Conservation (phyloP, 208 protist genomes). For the Phytomonas francai region DNA sequence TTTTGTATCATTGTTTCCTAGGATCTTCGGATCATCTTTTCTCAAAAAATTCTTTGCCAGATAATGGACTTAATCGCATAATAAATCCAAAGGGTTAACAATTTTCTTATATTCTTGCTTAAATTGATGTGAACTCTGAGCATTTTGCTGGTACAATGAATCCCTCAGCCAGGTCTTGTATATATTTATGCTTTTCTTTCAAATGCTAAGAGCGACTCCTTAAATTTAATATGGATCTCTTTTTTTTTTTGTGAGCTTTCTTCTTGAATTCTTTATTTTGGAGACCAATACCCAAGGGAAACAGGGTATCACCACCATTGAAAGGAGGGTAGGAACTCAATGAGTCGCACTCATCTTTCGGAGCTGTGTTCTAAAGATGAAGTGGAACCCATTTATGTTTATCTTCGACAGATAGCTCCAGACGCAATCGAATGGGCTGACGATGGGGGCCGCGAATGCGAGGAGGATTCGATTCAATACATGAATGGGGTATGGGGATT, state of each 20-base stretch:
- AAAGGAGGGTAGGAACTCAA: background rate
- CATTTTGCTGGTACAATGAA: background rate
- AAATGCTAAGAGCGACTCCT: background rate
- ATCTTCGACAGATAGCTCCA: slow-evolving; percentile 31
- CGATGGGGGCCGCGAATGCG: slow-evolving; percentile 5
- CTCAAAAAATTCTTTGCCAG: background rate
- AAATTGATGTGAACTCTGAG: background rate
- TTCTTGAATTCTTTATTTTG: slow-evolving; percentile 1
- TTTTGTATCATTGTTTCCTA: background rate
- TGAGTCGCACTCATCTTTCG: slow-evolving; percentile 52
- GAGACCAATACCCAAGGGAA: slow-evolving; percentile 15
- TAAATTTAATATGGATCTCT: background rate
- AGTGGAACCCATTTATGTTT: slow-evolving; percentile 35
- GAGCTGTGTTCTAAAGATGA: slow-evolving; percentile 58
- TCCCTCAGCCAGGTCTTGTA: background rate
- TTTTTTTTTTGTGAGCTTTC: background rate
- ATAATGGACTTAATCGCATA: background rate
- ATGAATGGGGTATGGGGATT: slow-evolving; percentile 54
- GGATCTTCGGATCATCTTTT: background rate
- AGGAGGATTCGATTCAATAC: slow-evolving; percentile 13
- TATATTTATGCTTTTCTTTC: background rate
- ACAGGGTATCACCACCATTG: background rate
- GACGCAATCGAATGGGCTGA: slow-evolving; percentile 10
- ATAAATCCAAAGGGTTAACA: background rate
- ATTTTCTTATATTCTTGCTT: background rate